Evolutionary conservation across 2,329 filamentous ascomycete genomes (phyloP), one percentile per base, ranked within the genome.

Genomic region (Corynespora cassiicola): DNA sequence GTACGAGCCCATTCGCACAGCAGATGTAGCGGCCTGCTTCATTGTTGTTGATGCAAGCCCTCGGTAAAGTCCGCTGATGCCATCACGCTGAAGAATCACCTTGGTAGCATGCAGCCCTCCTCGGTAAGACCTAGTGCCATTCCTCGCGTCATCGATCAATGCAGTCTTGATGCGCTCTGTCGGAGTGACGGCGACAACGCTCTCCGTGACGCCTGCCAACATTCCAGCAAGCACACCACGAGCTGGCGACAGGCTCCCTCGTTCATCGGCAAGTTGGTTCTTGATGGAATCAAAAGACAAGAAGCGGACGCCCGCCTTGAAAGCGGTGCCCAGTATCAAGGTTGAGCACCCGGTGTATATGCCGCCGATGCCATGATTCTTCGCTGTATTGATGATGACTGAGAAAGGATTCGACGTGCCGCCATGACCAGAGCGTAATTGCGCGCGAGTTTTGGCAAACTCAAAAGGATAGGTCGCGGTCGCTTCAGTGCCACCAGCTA

Each of bases 401-500:
- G 50, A 39, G 26, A 65, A 52, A 1, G 59, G 50, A 25, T 55
- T 63, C 28, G 37, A 36, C 12, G 39, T 50, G 8, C 31, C 25
- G 6, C 17, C 32, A 2, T 28, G 18, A n/a, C 39, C 37, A 0
- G 36, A 42, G 24, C 52, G 52, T n/a, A 66, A 43, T 28, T 65
- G 63, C 4, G 54, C 54, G 17, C 59, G 50, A 6, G 63, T 66
- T 48, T 67, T 67, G 34, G 59, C 59, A 35, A 59, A 65, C 39
- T 66, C 61, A 29, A 65, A 61, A 4, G 63, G 63, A 36, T 66
- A 66, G 4, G 78, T 81, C 14, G 72, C 62, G 3, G 72, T 67
- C 4, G 77, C 76, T 55, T 81, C 78, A 6, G 78, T 64, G n/a
- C 69, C 75, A 9, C 78, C 79, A 5, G 77, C 79, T 8, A 78